Conservation (phyloP, 371 early-diverging fungal species). For the Gilbertella persicaria region DNA sequence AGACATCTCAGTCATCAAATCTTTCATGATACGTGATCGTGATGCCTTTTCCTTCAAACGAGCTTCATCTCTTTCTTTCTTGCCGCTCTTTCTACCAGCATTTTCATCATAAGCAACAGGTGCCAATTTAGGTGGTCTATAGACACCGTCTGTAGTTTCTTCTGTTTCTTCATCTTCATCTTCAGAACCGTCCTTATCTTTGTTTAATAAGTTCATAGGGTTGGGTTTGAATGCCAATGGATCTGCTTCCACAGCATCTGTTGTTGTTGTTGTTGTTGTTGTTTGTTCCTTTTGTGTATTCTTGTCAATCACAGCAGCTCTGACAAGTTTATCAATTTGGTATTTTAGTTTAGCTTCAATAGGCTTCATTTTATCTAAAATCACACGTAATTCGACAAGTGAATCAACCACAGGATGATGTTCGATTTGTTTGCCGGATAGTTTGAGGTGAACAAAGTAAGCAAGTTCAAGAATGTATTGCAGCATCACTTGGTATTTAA, state of each 20-base stretch:
- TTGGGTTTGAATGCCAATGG: conserved; percentile 90
- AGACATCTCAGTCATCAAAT: conserved; percentile 83
- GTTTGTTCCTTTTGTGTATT: conserved; percentile 11
- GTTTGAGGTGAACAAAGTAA: conserved; percentile 74
- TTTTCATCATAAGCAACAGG: conserved; percentile 88
- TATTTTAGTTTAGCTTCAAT: conserved; percentile 93
- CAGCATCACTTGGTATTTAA: conserved; percentile 85
- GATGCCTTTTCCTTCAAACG: conserved; percentile 74
- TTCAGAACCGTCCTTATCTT: conserved; percentile 46
- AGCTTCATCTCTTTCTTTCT: conserved; percentile 63
- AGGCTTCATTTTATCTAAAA: conserved; percentile 92
- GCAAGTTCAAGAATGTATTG: conserved; percentile 83
- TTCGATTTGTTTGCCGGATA: conserved; percentile 69
- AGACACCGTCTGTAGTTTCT: conserved; percentile 48
- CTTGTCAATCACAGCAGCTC: conserved; percentile 63
- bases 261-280: conserved; percentile 16
- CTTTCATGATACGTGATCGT: conserved; percentile 85
- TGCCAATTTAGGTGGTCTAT: conserved; percentile 86
- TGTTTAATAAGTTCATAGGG: conserved; percentile 65
- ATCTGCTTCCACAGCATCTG: conserved; percentile 55
- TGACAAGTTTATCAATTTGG: conserved; percentile 95
- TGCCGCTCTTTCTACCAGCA: conserved; percentile 41
- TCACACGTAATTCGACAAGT: conserved; percentile 79
- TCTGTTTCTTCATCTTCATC: conserved; percentile 25
- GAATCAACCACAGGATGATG: conserved; percentile 67